A percentile compares a stretch with the other conserved stretches of the same genome.
phyloP scores from a whole-genome alignment of 2,329 filamentous ascomycete species.

The Xylogone sp. region DNA sequence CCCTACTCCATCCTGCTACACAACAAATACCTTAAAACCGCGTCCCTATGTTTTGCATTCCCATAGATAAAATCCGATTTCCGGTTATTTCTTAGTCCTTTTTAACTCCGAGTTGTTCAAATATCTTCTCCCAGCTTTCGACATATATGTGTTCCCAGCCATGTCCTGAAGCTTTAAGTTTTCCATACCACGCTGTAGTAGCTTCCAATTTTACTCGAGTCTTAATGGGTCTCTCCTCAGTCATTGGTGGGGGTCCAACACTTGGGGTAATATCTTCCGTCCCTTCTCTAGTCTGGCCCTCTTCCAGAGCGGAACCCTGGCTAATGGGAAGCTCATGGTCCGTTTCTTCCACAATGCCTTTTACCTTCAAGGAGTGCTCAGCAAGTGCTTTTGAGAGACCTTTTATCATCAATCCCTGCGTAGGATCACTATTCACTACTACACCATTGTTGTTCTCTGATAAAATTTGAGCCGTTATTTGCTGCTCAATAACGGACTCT shows the following conservation, averaged over 20 bases:
- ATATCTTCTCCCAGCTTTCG: neutral
- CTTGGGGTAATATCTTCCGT: neutral
- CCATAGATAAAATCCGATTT: too few relatives aligned
- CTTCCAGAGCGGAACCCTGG: neutral
- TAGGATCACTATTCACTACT: too few relatives aligned
- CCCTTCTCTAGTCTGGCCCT: neutral
- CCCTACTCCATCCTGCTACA: too few relatives aligned
- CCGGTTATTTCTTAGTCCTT: neutral
- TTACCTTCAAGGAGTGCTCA: neutral
- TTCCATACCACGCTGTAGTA: slow-evolving; percentile 10
- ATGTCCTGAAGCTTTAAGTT: slow-evolving; percentile 3
- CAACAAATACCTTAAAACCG: too few relatives aligned
- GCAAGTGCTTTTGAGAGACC: neutral
- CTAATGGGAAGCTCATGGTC: neutral
- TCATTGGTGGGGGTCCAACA: neutral
- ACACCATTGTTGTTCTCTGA: too few relatives aligned
- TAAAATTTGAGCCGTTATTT: too few relatives aligned
- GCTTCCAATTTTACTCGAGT: slow-evolving; percentile 5
- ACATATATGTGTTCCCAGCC: slow-evolving; percentile 12
- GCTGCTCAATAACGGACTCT: too few relatives aligned
- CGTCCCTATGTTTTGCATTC: too few relatives aligned
- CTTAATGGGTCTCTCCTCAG: neutral
- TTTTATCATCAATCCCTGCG: neutral
- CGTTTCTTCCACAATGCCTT: neutral
- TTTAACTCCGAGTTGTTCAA: slow-evolving; percentile 1